Evolutionary conservation across 257 asterid genomes (phyloP), one percentile per base, ranked within the genome.

Genomic region (Przewalskia tangutica): DNA sequence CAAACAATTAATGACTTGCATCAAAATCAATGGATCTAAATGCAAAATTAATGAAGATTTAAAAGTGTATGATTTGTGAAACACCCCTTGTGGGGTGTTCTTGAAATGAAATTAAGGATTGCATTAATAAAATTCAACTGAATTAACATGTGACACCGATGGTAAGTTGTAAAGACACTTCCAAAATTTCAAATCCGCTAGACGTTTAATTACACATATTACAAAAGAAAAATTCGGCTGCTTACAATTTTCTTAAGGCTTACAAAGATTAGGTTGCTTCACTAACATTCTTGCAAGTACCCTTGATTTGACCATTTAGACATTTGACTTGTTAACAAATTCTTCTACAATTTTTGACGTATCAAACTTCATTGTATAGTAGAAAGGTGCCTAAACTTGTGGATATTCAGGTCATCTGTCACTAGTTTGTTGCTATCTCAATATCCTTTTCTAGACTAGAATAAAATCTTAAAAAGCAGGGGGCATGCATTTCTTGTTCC

Each of bases 1-100:
- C 81, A 6, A 23, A 42, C 83, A 50, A 78, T 85, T 82, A 85
- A 85, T 81, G 81, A 44, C 50, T 65, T 62, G 59, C 88, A 65
- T 50, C 40, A 50, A 80, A 75, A 80, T 46, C 80, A 65, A 83
- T 12, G 53, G 51, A 53, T 42, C 46, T 46, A 34, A 34, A 4
- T n/a, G 77, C 34, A 14, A 42, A n/a, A 34, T 36, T 13, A 9
- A 46, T 32, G n/a, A 48, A 46, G 32, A 58, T 32, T 10, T 23
- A 56, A 65, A 82, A 70, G 51, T 11, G 20, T 20, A 64, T 54
- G 20, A 64, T 62, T 2, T 38, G 34, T 32, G 59, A 48, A 84
- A 73, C 77, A 83, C 46, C 63, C 44, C 46, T 58, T 54, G 54
- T 83, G 81, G 77, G 81, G 63, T 80, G 70, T 79, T 66, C 81